Percentiles rank a stretch among this genome's conserved stretches.
These are phyloP conservation scores for Coprinopsis marcescibilis DNA, from an alignment of 768 basidiomycete species.

Conservation along the genomic window DNA sequence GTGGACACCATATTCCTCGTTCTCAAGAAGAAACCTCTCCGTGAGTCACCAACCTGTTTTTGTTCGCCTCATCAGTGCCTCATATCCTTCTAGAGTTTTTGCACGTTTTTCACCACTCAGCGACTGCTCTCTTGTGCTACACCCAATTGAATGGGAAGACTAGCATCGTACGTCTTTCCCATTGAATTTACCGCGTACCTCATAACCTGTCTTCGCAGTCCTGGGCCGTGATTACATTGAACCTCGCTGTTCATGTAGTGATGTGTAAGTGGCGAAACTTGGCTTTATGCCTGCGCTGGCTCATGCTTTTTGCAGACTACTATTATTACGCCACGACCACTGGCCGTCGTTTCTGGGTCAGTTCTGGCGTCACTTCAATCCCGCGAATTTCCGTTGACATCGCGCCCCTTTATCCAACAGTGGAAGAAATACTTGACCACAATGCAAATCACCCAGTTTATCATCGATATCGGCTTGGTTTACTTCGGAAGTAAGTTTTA, in stretches of 20 bases:
- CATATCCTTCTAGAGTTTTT: conserved; percentile 65
- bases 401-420: conserved; percentile 36
- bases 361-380: conserved; percentile 2
- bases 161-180: conserved; percentile 64
- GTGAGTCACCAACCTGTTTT: conserved; percentile 37
- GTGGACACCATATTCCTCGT: conserved; percentile 96
- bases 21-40: conserved; percentile 96
- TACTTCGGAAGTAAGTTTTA: conserved; percentile 87
- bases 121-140: conserved; percentile 92
- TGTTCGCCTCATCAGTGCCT: conserved; percentile 5
- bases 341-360: conserved; percentile 93
- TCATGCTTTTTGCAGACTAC: conserved; percentile 58
- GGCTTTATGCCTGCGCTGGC: background rate
- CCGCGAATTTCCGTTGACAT: background rate
- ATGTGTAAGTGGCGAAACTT: conserved; percentile 72
- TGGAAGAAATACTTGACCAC: conserved; percentile 99
- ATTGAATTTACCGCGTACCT: conserved; percentile 9
- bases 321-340: conserved; percentile 99
- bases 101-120: conserved; percentile 99
- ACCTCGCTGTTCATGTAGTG: conserved; percentile 89
- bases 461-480: conserved; percentile 85
- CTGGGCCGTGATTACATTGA: conserved; percentile 91
- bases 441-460: conserved; percentile 95
- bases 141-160: conserved; percentile 93
- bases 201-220: conserved; percentile 46